phyloP scores from a whole-genome alignment of 495 filamentous ascomycete genomes.

The Lichina pygmaea region DNA sequence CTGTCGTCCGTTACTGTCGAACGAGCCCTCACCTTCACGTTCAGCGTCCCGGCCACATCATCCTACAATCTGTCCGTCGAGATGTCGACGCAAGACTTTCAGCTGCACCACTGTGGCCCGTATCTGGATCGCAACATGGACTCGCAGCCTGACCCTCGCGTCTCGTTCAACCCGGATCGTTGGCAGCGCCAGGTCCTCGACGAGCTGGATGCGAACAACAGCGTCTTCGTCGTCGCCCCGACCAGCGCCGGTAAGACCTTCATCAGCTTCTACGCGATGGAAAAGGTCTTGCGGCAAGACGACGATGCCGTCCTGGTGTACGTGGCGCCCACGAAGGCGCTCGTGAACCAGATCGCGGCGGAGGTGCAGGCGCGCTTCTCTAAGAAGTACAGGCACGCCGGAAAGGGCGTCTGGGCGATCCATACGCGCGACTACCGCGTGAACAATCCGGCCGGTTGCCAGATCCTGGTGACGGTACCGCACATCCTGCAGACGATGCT shows the following conservation, averaged over 20 bases:
- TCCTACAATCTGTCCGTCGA: neutral
- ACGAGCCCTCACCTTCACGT: neutral
- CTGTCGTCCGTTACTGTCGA: neutral
- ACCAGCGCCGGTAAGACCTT: conserved; percentile 43
- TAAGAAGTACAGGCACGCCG: conserved; percentile 26
- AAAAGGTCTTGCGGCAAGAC: conserved; percentile 34
- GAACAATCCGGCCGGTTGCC: conserved; percentile 41
- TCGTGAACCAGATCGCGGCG: conserved; percentile 64
- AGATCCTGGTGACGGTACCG: conserved; percentile 52
- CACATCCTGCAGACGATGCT: conserved; percentile 61
- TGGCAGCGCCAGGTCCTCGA: conserved; percentile 57
- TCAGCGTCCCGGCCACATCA: neutral
- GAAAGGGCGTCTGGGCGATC: conserved; percentile 50
- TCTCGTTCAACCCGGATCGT: conserved; percentile 41
- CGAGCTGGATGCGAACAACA: conserved; percentile 36
- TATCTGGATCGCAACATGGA: conserved; percentile 50
- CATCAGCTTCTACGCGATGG: conserved; percentile 54
- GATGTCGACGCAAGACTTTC: neutral
- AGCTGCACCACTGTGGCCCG: conserved; percentile 33
- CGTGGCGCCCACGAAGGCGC: conserved; percentile 55
- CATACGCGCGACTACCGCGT: conserved; percentile 49
- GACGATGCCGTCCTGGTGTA: conserved; percentile 49
- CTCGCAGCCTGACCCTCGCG: conserved; percentile 33
- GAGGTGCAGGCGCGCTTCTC: conserved; percentile 42
- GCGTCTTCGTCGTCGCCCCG: conserved; percentile 49